phyloP scores from a whole-genome alignment of 768 basidiomycete genomes.

The Lyophyllum atratum region DNA sequence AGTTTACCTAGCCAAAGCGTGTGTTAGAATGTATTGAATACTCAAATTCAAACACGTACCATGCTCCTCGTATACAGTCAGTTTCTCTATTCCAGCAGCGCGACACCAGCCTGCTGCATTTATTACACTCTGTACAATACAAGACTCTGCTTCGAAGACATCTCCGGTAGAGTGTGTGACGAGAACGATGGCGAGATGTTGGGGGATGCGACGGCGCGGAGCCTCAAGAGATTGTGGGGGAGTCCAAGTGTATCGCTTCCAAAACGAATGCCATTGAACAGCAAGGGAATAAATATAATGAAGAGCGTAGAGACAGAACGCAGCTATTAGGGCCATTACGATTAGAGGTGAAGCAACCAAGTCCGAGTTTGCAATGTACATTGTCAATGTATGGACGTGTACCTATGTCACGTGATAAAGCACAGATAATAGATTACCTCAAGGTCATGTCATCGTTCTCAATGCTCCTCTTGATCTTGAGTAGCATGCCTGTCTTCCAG shows the following conservation, averaged over 20 bases:
- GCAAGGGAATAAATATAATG: constrained; percentile 58
- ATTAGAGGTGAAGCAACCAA: neutral
- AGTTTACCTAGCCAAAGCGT: constrained; percentile 38
- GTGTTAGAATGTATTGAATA: neutral
- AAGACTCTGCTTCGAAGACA: constrained; percentile 35
- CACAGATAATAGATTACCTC: constrained; percentile 27
- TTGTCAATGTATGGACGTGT: neutral
- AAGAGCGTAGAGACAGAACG: constrained; percentile 51
- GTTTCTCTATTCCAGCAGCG: constrained; percentile 55
- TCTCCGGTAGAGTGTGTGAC: constrained; percentile 43
- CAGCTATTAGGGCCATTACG: constrained; percentile 49
- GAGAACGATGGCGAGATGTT: constrained; percentile 68
- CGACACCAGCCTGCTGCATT: constrained; percentile 64
- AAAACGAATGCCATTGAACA: constrained; percentile 40
- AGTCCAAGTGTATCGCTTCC: constrained; percentile 34
- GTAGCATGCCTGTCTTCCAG: constrained; percentile 91
- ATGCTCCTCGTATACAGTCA: constrained; percentile 73
- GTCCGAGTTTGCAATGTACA: neutral
- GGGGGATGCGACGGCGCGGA: constrained; percentile 59
- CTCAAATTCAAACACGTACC: constrained; percentile 44
- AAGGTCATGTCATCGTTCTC: constrained; percentile 47
- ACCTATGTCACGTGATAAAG: neutral
- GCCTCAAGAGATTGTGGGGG: constrained; percentile 51
- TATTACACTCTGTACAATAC: constrained; percentile 54
- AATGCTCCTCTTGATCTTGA: constrained; percentile 86